A percentile compares a stretch with the other conserved stretches of the same genome.
Conservation (phyloP, 371 early-diverging fungal species). For the Parasitella parasitica region DNA sequence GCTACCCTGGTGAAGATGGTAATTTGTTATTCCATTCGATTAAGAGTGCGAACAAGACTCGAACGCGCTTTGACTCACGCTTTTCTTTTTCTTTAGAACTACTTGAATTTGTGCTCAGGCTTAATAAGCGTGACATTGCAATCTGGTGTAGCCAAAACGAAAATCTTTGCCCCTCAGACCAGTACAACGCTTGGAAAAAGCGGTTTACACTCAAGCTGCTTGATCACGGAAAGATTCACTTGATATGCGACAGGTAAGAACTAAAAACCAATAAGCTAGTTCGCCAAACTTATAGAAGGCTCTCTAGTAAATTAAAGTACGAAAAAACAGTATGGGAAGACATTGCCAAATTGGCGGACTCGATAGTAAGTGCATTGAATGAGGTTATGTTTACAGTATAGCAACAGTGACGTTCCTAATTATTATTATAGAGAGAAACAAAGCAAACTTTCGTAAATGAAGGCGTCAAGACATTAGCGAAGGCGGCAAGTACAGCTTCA, state of each 20-base stretch:
- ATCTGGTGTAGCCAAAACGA: constrained; percentile 8
- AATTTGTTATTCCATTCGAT: constrained; percentile 4
- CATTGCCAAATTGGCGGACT: too few species aligned
- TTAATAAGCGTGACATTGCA: constrained; percentile 1
- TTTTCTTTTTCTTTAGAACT: constrained; percentile 2
- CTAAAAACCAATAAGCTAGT: too few species aligned
- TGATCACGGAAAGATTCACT: too few species aligned
- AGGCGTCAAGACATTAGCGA: constrained; percentile 10
- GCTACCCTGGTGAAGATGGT: constrained; percentile 2
- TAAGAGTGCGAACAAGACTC: neutral
- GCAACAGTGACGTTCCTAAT: too few species aligned
- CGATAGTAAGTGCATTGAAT: too few species aligned
- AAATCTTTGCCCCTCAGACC: neutral
- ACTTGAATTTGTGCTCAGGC: constrained; percentile 2
- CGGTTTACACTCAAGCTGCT: too few species aligned
- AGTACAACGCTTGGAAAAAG: too few species aligned
- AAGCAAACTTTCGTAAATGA: constrained; percentile 10
- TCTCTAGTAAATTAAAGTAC: too few species aligned
- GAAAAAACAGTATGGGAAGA: too few species aligned
- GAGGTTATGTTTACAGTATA: too few species aligned
- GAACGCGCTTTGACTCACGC: neutral
- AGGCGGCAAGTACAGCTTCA: constrained; percentile 7
- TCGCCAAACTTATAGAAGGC: too few species aligned
- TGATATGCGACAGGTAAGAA: too few species aligned
- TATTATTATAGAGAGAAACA: constrained; percentile 14